Evolutionary conservation across 2,329 filamentous ascomycete genomes (phyloP).

Genomic region (Aspergillus quadricinctus): DNA sequence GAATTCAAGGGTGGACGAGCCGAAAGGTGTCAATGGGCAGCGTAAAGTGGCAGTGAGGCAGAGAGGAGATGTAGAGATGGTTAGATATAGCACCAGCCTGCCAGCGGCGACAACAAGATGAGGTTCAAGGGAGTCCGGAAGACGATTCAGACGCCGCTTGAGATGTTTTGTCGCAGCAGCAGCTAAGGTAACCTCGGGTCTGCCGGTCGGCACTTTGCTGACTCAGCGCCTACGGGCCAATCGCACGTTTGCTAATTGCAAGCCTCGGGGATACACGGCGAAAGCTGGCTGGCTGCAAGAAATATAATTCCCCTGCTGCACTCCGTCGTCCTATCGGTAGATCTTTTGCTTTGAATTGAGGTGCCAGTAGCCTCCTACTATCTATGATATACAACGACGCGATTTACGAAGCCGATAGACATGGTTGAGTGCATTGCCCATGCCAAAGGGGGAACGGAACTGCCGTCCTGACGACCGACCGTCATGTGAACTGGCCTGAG

Average conservation of each 20-base stretch:
- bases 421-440: not conserved
- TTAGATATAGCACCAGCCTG: constrained; percentile 10
- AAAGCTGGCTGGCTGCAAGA: not conserved
- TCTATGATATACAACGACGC: not conserved
- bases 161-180: constrained; percentile 22
- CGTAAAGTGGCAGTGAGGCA: not conserved
- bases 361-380: not conserved
- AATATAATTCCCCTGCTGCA: constrained; percentile 10
- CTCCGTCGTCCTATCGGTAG: not conserved
- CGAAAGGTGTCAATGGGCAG: not conserved
- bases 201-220: constrained; percentile 27
- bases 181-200: constrained; percentile 33
- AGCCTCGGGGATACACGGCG: constrained; percentile 38
- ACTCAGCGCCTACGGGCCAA: constrained; percentile 28
- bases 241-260: constrained; percentile 31
- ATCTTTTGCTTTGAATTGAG: not conserved
- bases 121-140: constrained; percentile 13
- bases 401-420: not conserved
- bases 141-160: constrained; percentile 15
- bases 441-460: not conserved
- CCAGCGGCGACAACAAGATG: constrained; percentile 18
- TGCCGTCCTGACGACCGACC: not conserved
- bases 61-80: constrained; percentile 3
- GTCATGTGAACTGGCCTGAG: not conserved
- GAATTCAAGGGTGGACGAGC: not conserved